Evolutionary conservation across 768 basidiomycete species (phyloP).

Genomic region (Lactarius quietus): DNA sequence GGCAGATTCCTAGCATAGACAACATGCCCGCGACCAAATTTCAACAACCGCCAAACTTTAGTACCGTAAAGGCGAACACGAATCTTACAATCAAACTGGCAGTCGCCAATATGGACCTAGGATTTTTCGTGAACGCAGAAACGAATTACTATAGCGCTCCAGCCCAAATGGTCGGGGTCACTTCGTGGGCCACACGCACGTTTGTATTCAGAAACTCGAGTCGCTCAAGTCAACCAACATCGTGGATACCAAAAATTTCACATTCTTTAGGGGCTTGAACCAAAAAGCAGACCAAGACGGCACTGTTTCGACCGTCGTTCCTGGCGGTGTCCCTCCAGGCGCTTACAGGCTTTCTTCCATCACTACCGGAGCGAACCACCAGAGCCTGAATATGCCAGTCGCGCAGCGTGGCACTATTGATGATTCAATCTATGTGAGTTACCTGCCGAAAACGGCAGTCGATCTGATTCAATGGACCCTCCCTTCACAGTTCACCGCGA

Average conservation of each 20-base stretch:
- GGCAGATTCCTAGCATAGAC: conserved; percentile 41
- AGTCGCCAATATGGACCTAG: conserved; percentile 39
- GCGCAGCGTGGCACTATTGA: conserved; percentile 60
- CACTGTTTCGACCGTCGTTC: conserved; percentile 47
- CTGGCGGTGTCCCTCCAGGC: conserved; percentile 53
- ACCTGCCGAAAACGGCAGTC: background rate
- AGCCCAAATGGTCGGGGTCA: conserved; percentile 43
- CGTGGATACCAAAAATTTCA: conserved; percentile 50
- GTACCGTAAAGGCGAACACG: conserved; percentile 38
- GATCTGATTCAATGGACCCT: background rate
- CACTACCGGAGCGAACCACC: conserved; percentile 55
- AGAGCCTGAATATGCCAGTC: conserved; percentile 53
- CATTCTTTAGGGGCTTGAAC: conserved; percentile 62
- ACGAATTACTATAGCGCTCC: conserved; percentile 49
- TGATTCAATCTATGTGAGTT: conserved; percentile 56
- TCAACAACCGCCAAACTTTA: conserved; percentile 38
- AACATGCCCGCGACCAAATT: conserved; percentile 52
- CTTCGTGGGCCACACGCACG: conserved; percentile 54
- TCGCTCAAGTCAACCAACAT: conserved; percentile 42
- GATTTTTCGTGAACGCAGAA: conserved; percentile 50
- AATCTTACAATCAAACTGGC: conserved; percentile 43
- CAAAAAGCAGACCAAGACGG: conserved; percentile 41
- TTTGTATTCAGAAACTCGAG: conserved; percentile 48
- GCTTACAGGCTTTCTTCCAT: conserved; percentile 58
- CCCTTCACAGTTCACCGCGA: conserved; percentile 7